Percentiles rank a stretch among this genome's conserved stretches.
Evolutionary conservation across 345 rosid genomes (phyloP).

Genomic region (Toxicodendron radicans): DNA sequence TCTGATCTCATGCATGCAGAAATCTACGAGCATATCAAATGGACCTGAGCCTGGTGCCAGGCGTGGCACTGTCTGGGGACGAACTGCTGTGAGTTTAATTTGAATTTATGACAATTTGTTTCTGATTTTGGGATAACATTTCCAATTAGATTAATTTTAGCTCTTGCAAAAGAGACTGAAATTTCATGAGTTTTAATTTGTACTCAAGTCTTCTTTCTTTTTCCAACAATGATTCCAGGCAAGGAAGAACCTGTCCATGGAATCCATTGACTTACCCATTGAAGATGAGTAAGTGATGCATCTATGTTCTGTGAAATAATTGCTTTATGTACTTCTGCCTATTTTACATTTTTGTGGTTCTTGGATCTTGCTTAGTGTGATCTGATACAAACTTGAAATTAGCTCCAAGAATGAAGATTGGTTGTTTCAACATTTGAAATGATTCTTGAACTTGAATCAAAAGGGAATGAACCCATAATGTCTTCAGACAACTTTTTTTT

Average conservation of each 20-base stretch:
- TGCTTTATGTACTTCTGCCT: neutral
- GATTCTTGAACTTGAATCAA: slow-evolving; percentile 1
- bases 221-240: slow-evolving; percentile 48
- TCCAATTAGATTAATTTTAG: neutral
- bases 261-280: slow-evolving; percentile 53
- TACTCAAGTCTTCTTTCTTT: slow-evolving; percentile 2
- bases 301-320: slow-evolving; percentile 18
- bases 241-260: slow-evolving; percentile 79
- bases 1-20: slow-evolving; percentile 34
- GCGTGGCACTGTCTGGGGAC: slow-evolving; percentile 51
- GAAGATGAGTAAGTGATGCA: slow-evolving; percentile 70
- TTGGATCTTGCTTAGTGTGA: neutral
- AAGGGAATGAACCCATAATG: slow-evolving; percentile 4
- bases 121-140: slow-evolving; percentile 12
- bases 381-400: slow-evolving; percentile 5
- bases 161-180: slow-evolving; percentile 2
- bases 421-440: neutral
- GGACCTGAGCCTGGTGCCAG: slow-evolving; percentile 39
- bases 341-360: slow-evolving; percentile 5
- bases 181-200: neutral
- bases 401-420: neutral
- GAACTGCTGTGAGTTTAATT: slow-evolving; percentile 67
- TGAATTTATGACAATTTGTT: neutral
- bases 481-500: neutral
- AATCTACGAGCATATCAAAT: slow-evolving; percentile 38